Evolutionary conservation across 2,329 filamentous ascomycete genomes (phyloP).

Genomic region (Aureobasidium melanogenum): DNA sequence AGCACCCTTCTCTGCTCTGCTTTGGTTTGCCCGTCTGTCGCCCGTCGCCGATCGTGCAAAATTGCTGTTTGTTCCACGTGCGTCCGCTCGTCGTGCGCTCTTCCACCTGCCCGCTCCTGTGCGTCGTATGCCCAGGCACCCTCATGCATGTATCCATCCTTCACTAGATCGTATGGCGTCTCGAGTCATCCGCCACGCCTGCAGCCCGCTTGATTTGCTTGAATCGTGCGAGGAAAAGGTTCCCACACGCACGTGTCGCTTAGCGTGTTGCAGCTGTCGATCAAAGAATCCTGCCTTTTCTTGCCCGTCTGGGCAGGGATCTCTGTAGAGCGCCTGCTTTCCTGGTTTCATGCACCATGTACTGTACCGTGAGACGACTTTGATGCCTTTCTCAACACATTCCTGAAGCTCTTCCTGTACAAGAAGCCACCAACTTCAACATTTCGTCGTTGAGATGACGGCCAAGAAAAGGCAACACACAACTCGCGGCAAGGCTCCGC

Average conservation of each 20-base stretch:
- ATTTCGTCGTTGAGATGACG: not conserved
- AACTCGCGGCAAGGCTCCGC: not conserved
- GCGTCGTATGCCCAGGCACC: not conserved
- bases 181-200: constrained; percentile 11
- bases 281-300: constrained; percentile 3
- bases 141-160: constrained; percentile 3
- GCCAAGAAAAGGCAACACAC: not conserved
- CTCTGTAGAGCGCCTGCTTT: constrained; percentile 2
- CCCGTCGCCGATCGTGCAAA: not conserved
- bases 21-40: not conserved
- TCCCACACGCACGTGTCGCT: constrained; percentile 5
- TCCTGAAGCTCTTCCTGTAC: not conserved
- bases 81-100: not conserved
- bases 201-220: constrained; percentile 11
- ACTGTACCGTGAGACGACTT: not conserved
- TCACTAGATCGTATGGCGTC: constrained; percentile 5
- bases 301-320: constrained; percentile 7
- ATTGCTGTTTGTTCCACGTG: constrained; percentile 2
- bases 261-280: constrained; percentile 8
- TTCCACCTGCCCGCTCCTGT: not conserved
- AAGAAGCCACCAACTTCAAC: not conserved
- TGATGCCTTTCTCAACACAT: not conserved
- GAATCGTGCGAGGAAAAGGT: constrained; percentile 4
- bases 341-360: not conserved
- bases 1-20: not conserved